Percentiles rank a stretch among this genome's conserved stretches.
phyloP scores from a whole-genome alignment of 148 eudicot species.

The Chenopodium album region DNA sequence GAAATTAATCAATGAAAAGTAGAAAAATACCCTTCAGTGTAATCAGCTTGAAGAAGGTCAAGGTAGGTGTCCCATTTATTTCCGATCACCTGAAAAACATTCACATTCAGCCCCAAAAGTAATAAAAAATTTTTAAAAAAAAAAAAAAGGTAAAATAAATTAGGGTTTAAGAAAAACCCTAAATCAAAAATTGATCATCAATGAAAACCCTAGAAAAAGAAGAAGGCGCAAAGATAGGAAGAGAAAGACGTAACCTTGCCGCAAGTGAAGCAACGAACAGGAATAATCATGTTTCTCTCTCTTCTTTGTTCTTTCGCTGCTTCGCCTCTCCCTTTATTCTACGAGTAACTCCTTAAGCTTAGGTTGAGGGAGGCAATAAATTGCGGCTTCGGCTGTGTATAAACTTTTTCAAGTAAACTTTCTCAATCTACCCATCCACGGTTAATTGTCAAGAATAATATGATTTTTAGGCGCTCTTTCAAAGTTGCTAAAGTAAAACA shows the following conservation, averaged over 20 bases:
- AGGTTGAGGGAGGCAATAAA: not conserved
- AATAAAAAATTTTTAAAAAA: not conserved
- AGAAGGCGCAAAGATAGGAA: not conserved
- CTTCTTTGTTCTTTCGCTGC: not conserved
- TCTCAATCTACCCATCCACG: no score
- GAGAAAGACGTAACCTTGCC: conserved; percentile 39
- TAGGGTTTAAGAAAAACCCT: conserved; percentile 16
- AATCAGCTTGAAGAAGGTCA: conserved; percentile 93
- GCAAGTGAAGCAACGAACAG: conserved; percentile 68
- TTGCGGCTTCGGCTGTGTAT: not conserved
- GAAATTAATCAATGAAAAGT: not conserved
- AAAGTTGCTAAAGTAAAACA: no score
- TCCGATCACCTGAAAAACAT: conserved; percentile 65
- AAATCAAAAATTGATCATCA: not conserved
- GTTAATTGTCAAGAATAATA: no score
- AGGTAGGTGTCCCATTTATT: conserved; percentile 95
- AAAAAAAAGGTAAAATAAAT: not conserved
- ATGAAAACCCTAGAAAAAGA: not conserved
- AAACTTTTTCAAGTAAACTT: no score
- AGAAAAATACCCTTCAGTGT: conserved; percentile 67
- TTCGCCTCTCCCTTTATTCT: not conserved
- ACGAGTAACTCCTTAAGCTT: no score
- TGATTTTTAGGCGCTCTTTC: no score
- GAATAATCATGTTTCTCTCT: conserved; percentile 45
- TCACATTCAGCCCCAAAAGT: not conserved